Evolutionary conservation across 352 stramenopile species (phyloP), one percentile per base, ranked within the genome.

Genomic region (Globisporangium yorkense): DNA sequence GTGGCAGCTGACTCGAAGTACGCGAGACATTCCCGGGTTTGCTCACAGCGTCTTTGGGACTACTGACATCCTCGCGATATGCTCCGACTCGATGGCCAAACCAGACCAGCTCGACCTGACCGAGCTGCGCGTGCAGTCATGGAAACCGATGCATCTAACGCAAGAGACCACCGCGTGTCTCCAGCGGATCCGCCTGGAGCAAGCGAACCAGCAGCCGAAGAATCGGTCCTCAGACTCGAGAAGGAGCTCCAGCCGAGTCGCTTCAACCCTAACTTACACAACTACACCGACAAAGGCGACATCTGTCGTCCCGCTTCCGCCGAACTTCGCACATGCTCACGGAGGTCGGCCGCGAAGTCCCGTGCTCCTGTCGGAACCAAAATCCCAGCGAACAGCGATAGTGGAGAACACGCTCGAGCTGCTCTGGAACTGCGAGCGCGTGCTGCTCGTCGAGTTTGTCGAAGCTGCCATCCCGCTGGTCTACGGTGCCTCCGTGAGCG

Each of bases 401-500:
- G 15, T 59, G 54, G 31, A 46, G 5, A 59, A 29, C 7, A 54
- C 61, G 2, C 59, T 74, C 9, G 58, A 68, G 18, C 48, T 67
- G 9, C 63, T 80, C 15, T 78, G 75, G 54, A 58, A 68, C 15
- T 66, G 53, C 0, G 68, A 77, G 48, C 74, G 72, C 37, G 35
- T 74, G 16, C 43, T 76, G 18, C 54, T 76, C 35, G 58, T 62
- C 20, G 67, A 78, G 56, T 75, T 70, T 37, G 56, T 76, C 50
- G 67, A 81, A 56, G 67, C 50, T 27, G n/a, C 61, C 16, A 61
- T 76, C 20, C 70, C 67, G 5, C 49, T 75, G n/a, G 33, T 76
- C 12, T 71, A 72, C 27, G 53, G 51, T 0, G 20, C 67, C 4
- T 81, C 74, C 24, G 46, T 75, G 6, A 31, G 33, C 1, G 54